Base-by-base conservation (phyloP, 139 green algal genomes). In the Coelastrella sp. region DNA sequence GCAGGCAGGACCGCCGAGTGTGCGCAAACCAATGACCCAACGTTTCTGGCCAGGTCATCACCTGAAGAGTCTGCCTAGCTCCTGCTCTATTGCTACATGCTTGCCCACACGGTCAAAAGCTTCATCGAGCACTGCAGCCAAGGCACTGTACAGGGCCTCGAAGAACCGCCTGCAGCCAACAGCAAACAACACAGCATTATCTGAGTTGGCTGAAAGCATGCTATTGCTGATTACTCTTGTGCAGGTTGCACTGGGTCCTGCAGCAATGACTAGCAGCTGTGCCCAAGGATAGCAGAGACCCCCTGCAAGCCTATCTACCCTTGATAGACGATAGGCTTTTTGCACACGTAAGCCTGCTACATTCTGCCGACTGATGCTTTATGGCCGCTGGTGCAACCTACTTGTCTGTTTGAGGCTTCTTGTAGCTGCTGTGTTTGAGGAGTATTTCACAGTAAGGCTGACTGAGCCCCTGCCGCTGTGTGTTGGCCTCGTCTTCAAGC, bases 61-160 rank as follows among this genome's bases (percentile, higher is more conserved):
- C 65, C 90, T 89, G 66, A 93, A 92, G 0, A 93, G 32, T 32
- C 56, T 75, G 66, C 88, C 90, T 56, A 93, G 73, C 73, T 93
- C 82, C 68, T 86, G 59, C 10, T 93, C 80, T 7, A 93, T 89
- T 16, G 73, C 56, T 17, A 57, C 54, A 14, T 83, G 23, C 32
- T 85, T 92, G 56, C 77, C 23, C 6, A 92, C n/a, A 3, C 61
- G 17, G 54, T 79, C 81, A 88, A 94, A 94, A 13, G 89, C 89
- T 23, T 87, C 80, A 60, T 59, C 54, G 60, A 94, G 78, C 20
- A 95, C 58, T 3, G 82, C 79, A 2, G 64, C 60, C 68, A 95
- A 17, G 14, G 23, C 80, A 32, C 90, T 82, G 74, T 94, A 95
- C 73, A 95, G 20, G 7, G 64, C 20, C 89, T 95, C 93, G 71